Evolutionary conservation across 148 eudicot species (phyloP).

Genomic region (Cornus florida): DNA sequence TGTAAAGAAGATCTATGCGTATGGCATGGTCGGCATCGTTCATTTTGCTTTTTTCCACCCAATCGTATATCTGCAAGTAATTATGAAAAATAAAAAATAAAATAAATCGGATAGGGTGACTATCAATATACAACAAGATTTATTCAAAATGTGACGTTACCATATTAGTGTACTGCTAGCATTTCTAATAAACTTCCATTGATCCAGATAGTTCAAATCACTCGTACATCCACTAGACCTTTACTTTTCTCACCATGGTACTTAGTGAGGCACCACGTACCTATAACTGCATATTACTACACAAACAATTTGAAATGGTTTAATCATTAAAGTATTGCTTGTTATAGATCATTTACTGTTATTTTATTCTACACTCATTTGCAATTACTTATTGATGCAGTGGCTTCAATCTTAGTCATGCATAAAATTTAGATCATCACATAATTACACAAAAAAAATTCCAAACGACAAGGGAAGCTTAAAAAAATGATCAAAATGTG

Average conservation of each 20-base stretch:
- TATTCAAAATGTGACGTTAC: background rate
- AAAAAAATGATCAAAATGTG: background rate
- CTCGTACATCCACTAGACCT: background rate
- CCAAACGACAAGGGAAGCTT: no score
- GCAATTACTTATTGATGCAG: background rate
- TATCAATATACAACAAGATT: background rate
- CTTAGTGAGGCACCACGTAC: background rate
- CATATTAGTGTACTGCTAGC: background rate
- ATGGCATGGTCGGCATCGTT: slow-evolving; percentile 46
- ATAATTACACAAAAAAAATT: background rate
- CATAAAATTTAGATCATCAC: background rate
- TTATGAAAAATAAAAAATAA: background rate
- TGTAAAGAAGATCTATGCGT: slow-evolving; percentile 49
- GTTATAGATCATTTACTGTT: background rate
- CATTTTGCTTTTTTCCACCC: slow-evolving; percentile 46
- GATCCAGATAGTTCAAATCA: background rate
- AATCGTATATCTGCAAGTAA: slow-evolving; percentile 41
- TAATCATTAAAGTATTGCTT: background rate
- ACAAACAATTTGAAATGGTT: background rate
- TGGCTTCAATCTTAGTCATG: background rate
- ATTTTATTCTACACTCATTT: background rate
- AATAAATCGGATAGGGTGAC: background rate
- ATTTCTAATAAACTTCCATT: background rate
- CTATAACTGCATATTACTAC: background rate
- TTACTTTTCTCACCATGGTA: background rate